A percentile compares a stretch with the other conserved stretches of the same genome.
Evolutionary conservation across 192 early-diverging fungal species (phyloP).

Genomic region (Coemansia sp.): DNA sequence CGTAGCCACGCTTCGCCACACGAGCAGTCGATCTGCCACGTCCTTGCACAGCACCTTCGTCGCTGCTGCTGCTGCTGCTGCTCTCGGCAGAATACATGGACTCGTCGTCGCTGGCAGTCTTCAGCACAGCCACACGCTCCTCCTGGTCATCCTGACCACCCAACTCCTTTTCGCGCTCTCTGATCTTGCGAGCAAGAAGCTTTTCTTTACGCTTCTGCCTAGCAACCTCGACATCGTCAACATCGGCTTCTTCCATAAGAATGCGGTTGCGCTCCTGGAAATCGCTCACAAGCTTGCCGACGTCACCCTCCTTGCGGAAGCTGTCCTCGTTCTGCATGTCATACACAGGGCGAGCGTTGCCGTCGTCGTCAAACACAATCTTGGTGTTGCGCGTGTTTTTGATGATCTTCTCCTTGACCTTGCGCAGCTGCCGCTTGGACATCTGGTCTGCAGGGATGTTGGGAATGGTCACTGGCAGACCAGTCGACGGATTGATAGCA

Average conservation of each 20-base stretch:
- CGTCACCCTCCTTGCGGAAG: constrained; percentile 75
- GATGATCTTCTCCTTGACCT: constrained; percentile 68
- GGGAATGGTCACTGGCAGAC: constrained; percentile 41
- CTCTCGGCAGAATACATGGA: neutral
- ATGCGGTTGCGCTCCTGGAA: constrained; percentile 70
- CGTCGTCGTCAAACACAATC: constrained; percentile 94
- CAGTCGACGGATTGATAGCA: constrained; percentile 35
- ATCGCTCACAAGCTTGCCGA: constrained; percentile 63
- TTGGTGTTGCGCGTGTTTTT: constrained; percentile 74
- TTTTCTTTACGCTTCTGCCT: constrained; percentile 72
- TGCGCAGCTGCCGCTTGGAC: constrained; percentile 55
- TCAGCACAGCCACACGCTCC: constrained; percentile 25
- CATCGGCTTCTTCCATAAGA: constrained; percentile 77
- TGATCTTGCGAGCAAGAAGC: constrained; percentile 66
- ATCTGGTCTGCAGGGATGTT: constrained; percentile 48
- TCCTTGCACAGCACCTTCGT: constrained; percentile 17
- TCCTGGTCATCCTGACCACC: constrained; percentile 19
- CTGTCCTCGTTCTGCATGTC: constrained; percentile 79
- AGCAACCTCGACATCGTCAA: constrained; percentile 71
- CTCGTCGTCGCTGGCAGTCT: constrained; percentile 21
- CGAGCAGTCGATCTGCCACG: constrained; percentile 24
- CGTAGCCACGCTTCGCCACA: constrained; percentile 30
- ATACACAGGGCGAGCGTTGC: constrained; percentile 73
- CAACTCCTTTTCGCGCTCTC: constrained; percentile 57
- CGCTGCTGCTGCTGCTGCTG: constrained; percentile 5